Evolutionary conservation across 371 early-diverging fungal genomes (phyloP), one percentile per base, ranked within the genome.

Genomic region (Apophysomyces ossiformis): DNA sequence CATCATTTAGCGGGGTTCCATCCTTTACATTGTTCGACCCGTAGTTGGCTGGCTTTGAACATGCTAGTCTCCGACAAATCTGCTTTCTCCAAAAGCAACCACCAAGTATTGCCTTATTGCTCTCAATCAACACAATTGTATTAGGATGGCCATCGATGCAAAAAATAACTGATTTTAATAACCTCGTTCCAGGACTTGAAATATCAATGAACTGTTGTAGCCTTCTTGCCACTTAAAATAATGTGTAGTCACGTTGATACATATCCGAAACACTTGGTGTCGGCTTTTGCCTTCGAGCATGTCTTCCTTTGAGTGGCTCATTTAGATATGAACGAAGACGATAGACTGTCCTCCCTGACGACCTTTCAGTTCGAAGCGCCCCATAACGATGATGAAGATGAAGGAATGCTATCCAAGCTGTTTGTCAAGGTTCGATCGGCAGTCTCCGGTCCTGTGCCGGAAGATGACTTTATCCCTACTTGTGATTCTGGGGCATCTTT

Each of bases 401-500:
- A 77, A 35, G 75, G 76, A 38, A 85, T 83, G 5, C 70, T 89
- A 21, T 82, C 87, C 54, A 88, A 87, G 57, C 68, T 89, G 57
- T 81, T 87, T 58, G 83, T 79, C 18, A 81, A 81, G 26, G 85
- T 89, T 36, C 78, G 77, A 32, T 75, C 72, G 57, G 85, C 85
- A 0, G 83, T 82, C 60, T 74, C 76, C 16, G 82, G 77, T 21
- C 69, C 67, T 16, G 36, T 67, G 18, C 16, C 63, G 15, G 45
- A n/a, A 21, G 57, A 15, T 16, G 9, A 56, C 7, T 36, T 18
- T 8, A 46, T 37, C 8, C 11, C 63, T 21, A 57, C 41, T 9
- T n/a, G 35, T 15, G 47, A 36, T 11, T 45, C 63, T 54, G 54
- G 54, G 9, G 54, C 54, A 63, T 63, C n/a, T 63, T 56, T 63